Evolutionary conservation across 352 stramenopile species (phyloP).

Genomic region (Phytophthora hibernalis): DNA sequence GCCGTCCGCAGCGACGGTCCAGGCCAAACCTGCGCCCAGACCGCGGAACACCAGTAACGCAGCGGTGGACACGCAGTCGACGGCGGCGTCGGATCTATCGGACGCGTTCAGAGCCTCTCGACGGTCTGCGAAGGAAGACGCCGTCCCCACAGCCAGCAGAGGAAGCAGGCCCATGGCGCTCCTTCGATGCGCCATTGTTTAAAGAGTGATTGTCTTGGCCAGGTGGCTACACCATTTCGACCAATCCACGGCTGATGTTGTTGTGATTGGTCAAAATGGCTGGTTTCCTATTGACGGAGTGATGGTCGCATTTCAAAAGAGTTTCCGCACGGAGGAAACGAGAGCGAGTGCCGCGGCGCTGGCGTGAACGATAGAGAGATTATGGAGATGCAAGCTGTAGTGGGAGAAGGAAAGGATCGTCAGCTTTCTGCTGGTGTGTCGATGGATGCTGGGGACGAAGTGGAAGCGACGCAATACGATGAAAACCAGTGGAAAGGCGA

Average conservation of each 20-base stretch:
- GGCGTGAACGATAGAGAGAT: not conserved
- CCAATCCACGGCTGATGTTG: too few relatives aligned
- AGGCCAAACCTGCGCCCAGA: slow-evolving; percentile 69
- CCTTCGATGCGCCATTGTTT: slow-evolving; percentile 11
- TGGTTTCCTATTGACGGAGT: slow-evolving; percentile 7
- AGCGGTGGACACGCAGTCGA: slow-evolving; percentile 73
- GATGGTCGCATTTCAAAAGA: slow-evolving; percentile 22
- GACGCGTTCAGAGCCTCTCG: slow-evolving; percentile 16
- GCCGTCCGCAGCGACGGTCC: slow-evolving; percentile 77
- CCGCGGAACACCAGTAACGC: slow-evolving; percentile 68
- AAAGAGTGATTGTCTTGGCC: too few relatives aligned
- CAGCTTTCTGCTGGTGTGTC: slow-evolving; percentile 15
- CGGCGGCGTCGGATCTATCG: slow-evolving; percentile 42
- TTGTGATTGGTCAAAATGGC: too few relatives aligned
- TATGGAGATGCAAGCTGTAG: not conserved
- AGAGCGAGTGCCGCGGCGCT: not conserved
- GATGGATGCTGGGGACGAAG: slow-evolving; percentile 7
- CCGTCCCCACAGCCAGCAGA: slow-evolving; percentile 23
- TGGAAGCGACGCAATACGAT: slow-evolving; percentile 12
- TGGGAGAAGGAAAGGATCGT: not conserved
- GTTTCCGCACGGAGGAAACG: not conserved
- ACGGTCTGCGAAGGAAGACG: slow-evolving; percentile 17
- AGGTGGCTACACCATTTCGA: too few relatives aligned
- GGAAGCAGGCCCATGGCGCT: slow-evolving; percentile 28
- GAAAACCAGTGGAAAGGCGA: not conserved